Evolutionary conservation across 345 rosid genomes (phyloP).

Genomic region (Eutrema yunnanense): DNA sequence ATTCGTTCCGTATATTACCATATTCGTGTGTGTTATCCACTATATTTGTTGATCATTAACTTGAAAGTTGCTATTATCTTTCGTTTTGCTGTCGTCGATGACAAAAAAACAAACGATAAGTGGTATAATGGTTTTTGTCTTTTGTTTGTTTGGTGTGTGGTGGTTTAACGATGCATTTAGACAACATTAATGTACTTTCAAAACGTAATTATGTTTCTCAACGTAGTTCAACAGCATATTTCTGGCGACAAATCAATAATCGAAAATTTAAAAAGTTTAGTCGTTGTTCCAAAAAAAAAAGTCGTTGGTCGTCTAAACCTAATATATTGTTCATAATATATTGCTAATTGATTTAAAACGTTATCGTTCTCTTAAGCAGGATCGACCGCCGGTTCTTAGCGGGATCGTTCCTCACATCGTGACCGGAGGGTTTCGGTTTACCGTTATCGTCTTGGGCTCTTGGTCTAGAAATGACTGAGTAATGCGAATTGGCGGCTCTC

Average conservation of each 20-base stretch:
- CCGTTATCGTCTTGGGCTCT: slow-evolving; percentile 21
- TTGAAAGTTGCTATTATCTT: background rate
- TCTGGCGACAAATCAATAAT: background rate
- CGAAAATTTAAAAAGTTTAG: background rate
- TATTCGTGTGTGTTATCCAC: background rate
- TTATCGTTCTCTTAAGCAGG: slow-evolving; percentile 8
- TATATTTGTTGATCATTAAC: background rate
- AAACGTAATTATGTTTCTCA: background rate
- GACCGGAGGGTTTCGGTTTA: slow-evolving; percentile 40
- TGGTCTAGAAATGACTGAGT: slow-evolving; percentile 29
- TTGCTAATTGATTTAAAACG: background rate
- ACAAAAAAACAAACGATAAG: background rate
- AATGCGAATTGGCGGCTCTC: slow-evolving; percentile 35
- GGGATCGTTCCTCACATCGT: slow-evolving; percentile 35
- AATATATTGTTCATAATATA: too few relatives aligned
- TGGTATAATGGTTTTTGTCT: background rate
- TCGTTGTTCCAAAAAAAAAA: too few relatives aligned
- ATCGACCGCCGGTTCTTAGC: slow-evolving; percentile 40
- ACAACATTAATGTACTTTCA: background rate
- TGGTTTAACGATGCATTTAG: background rate
- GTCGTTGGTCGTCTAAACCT: background rate
- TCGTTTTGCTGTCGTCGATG: too few relatives aligned
- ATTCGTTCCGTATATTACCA: background rate
- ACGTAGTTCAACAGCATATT: background rate
- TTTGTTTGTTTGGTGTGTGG: background rate